These are phyloP conservation scores for Cladophialophora bantiana DNA, from an alignment of 2,329 filamentous ascomycete genomes.

Conservation along the genomic window DNA sequence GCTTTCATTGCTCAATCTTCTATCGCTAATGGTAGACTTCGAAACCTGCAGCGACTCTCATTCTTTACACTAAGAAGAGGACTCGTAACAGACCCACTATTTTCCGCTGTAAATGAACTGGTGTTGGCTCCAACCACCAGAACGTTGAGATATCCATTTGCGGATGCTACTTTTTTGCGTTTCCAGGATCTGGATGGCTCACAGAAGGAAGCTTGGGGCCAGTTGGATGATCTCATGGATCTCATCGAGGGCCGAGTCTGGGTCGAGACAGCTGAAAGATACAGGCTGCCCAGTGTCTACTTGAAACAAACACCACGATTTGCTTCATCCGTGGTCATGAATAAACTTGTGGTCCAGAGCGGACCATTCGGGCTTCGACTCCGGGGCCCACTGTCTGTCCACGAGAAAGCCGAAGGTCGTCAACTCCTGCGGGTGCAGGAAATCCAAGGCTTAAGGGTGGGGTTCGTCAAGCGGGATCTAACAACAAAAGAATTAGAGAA, in stretches of 20 bases:
- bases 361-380: background rate
- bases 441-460: background rate
- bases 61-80: background rate
- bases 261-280: background rate
- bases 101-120: slow-evolving; percentile 10
- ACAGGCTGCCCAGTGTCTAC: slow-evolving; percentile 2
- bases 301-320: slow-evolving; percentile 1
- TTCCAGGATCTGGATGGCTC: background rate
- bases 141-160: background rate
- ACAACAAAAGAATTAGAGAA: background rate
- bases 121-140: background rate
- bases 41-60: background rate
- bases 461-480: background rate
- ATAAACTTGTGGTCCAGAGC: background rate
- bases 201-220: background rate
- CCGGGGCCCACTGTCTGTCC: background rate
- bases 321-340: background rate
- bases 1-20: background rate
- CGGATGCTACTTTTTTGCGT: background rate
- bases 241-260: slow-evolving; percentile 6
- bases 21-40: background rate
- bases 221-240: background rate
- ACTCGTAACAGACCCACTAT: background rate
- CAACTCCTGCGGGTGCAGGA: background rate
- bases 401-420: slow-evolving; percentile 2